phyloP scores from a whole-genome alignment of 345 rosid species.

The Iberis pinnata region DNA sequence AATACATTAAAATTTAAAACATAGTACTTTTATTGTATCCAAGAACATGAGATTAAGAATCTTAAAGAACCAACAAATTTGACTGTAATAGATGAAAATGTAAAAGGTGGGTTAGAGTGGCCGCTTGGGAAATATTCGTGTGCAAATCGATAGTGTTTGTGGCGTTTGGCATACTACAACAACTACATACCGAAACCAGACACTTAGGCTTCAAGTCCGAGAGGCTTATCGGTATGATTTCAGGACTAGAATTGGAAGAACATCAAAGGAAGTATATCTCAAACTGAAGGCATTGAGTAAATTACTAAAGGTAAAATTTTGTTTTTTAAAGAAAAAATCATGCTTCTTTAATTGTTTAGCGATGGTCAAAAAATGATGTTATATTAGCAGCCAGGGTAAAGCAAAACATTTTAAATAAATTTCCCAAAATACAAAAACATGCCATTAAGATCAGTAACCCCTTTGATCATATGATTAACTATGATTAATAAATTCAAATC shows the following conservation, averaged over 20 bases:
- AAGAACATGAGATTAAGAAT: constrained; percentile 50
- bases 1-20: not conserved
- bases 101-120: constrained; percentile 72
- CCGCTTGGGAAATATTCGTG: constrained; percentile 37
- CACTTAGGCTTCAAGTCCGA: constrained; percentile 41
- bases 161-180: constrained; percentile 44
- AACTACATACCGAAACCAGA: constrained; percentile 31
- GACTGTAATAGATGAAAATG: constrained; percentile 47
- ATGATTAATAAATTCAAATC: not conserved
- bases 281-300: constrained; percentile 36
- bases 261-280: constrained; percentile 33
- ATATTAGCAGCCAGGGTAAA: constrained; percentile 93
- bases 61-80: constrained; percentile 37
- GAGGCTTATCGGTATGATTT: constrained; percentile 54
- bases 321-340: not conserved
- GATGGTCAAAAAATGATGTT: constrained; percentile 7
- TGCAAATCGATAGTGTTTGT: constrained; percentile 36
- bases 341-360: not conserved
- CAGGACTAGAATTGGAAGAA: constrained; percentile 34
- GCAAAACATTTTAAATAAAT: too few species aligned
- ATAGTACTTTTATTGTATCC: constrained; percentile 10
- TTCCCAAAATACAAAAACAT: too few species aligned
- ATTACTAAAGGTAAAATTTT: constrained; percentile 18
- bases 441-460: not conserved
- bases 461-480: not conserved